Conservation (phyloP, 2,329 filamentous ascomycete species). For the Diaporthe sp. region DNA sequence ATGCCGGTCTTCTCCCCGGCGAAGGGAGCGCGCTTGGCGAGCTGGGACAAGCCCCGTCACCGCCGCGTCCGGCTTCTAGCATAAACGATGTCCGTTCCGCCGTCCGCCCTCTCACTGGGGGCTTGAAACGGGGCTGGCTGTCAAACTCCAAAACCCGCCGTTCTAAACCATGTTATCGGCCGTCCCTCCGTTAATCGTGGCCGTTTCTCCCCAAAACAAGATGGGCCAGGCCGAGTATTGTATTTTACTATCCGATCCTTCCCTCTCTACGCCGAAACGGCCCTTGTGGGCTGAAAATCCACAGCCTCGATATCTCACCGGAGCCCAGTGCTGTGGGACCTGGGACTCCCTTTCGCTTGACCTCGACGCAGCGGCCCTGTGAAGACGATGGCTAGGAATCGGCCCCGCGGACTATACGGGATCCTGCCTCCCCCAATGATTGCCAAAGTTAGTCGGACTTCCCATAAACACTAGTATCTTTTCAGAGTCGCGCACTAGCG, state of each 20-base stretch:
- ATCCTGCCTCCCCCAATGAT: constrained; percentile 10
- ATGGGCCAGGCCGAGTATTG: neutral
- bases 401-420: constrained; percentile 7
- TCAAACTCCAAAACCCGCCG: neutral
- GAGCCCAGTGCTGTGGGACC: constrained; percentile 34
- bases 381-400: neutral
- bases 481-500: constrained; percentile 29
- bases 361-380: neutral
- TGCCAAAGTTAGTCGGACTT: constrained; percentile 4
- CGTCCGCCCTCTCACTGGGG: neutral
- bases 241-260: neutral
- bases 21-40: neutral
- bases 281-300: neutral
- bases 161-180: neutral
- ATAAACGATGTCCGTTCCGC: neutral
- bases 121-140: neutral
- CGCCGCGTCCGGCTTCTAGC: neutral
- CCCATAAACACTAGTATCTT: constrained; percentile 1
- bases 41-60: neutral
- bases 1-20: neutral
- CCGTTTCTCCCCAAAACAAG: neutral
- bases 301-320: neutral
- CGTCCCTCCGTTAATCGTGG: neutral
- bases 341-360: neutral
- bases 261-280: neutral